Evolutionary conservation across 331 rosid genomes (phyloP), one percentile per base, ranked within the genome.

Genomic region (Pyrus hybrid): DNA sequence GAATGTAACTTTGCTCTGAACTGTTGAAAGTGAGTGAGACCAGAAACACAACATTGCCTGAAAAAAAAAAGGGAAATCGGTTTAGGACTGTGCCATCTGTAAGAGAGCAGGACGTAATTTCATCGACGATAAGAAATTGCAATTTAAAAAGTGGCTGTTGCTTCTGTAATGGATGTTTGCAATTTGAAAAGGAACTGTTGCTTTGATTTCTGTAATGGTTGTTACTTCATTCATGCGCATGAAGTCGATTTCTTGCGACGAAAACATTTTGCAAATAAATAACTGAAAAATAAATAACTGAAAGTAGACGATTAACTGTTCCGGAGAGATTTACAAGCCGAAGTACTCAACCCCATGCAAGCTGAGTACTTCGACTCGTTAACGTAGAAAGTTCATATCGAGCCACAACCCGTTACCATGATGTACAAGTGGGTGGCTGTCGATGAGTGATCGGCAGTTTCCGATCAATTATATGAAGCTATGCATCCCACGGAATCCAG

Each of bases 1-100:
- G 66, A 35, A 30, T 81, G 68, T 63, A 53, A 41, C 68, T 41
- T 65, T 49, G 68, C 76, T 62, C 75, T 54, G 8, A 68, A 51
- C 26, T 68, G 35, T 63, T 77, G 6, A 56, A 68, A 43, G 57
- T 70, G 75, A 8, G 67, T 47, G 64, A 60, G 62, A 25, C 49
- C 61, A n/a, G 60, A 23, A 73, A 51, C 77, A 25, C 32, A 45
- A 67, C 13, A 20, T 71, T 66, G 32, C 32, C 28, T 14, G 33
- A 71, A 57, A 30, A 29, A 64, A 26, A 37, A 1, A 54, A 7
- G 45, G 13, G 29, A n/a, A 58, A 54, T 56, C 62, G 7, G 67
- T 73, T 60, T 65, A 33, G 76, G 68, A 67, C 33, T 32, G 41
- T 33, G 66, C 28, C 29, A 9, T 47, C 66, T 58, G 41, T 47